Percentiles rank a stretch among this genome's conserved stretches.
phyloP scores from a whole-genome alignment of 306 rosid species.

The Senna siamea region DNA sequence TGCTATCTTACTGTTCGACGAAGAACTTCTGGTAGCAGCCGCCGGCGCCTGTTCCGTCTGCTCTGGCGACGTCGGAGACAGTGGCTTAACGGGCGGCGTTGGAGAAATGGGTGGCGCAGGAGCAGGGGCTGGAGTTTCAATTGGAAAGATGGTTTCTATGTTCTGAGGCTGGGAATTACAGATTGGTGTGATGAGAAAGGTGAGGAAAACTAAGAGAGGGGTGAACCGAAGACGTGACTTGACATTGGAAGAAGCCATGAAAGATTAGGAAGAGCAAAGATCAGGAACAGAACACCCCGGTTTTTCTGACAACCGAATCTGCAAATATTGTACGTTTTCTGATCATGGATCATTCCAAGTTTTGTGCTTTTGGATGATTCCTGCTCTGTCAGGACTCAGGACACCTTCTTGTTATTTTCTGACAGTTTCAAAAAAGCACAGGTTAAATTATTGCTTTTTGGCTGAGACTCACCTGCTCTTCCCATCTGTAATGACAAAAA shows the following conservation, averaged over 20 bases:
- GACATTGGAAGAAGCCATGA: slow-evolving; percentile 51
- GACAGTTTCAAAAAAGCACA: slow-evolving; percentile 66
- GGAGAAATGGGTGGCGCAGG: slow-evolving; percentile 38
- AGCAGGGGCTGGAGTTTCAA: slow-evolving; percentile 32
- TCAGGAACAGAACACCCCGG: slow-evolving; percentile 14
- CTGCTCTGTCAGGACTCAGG: too few relatives aligned
- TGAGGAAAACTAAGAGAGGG: slow-evolving; percentile 37
- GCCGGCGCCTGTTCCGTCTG: too few relatives aligned
- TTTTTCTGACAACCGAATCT: slow-evolving; percentile 20
- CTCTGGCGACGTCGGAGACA: too few relatives aligned
- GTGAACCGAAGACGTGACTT: slow-evolving; percentile 41
- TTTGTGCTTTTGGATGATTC: slow-evolving; percentile 33
- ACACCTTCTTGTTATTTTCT: too few relatives aligned
- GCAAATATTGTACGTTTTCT: slow-evolving; percentile 28
- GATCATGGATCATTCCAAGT: slow-evolving; percentile 33
- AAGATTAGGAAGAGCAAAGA: too few relatives aligned
- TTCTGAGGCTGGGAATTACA: slow-evolving; percentile 59
- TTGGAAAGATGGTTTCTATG: slow-evolving; percentile 67
- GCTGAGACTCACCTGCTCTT: slow-evolving; percentile 16
- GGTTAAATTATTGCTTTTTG: slow-evolving; percentile 39
- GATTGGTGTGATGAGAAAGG: slow-evolving; percentile 14
- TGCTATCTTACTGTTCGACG: slow-evolving; percentile 50
- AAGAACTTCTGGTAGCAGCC: slow-evolving; percentile 34
- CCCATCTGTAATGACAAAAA: too few relatives aligned
- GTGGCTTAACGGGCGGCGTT: too few relatives aligned